Conservation (phyloP, 345 rosid species). For the Atalantia buxifolia region DNA sequence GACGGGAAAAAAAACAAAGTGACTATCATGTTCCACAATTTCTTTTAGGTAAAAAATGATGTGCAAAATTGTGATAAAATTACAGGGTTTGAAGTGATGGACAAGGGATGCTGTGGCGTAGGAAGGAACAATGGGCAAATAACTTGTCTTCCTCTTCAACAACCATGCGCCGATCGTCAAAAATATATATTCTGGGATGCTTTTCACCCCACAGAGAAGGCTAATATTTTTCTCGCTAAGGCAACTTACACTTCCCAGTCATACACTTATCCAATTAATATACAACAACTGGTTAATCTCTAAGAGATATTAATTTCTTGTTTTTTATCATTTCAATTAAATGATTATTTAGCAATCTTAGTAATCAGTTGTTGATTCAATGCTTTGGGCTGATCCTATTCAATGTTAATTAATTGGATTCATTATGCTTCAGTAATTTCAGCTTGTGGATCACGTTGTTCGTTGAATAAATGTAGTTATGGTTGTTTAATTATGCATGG, state of each 20-base stretch:
- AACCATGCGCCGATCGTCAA: slow-evolving; percentile 52
- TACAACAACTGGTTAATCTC: slow-evolving; percentile 60
- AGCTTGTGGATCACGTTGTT: background rate
- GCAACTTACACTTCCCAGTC: slow-evolving; percentile 43
- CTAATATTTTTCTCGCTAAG: slow-evolving; percentile 58
- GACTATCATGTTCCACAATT: too few species aligned
- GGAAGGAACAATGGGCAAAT: slow-evolving; percentile 91
- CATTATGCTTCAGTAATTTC: background rate
- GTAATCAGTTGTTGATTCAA: background rate
- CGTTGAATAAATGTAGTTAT: background rate
- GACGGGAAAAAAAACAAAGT: too few species aligned
- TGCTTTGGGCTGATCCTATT: background rate
- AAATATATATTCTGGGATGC: slow-evolving; percentile 94
- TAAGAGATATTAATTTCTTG: slow-evolving; percentile 1
- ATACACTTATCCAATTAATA: slow-evolving; percentile 66
- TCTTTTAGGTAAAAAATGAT: background rate
- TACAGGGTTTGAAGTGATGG: slow-evolving; percentile 75
- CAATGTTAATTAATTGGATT: background rate
- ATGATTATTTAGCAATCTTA: too few species aligned
- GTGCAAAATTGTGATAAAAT: background rate
- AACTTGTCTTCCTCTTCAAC: slow-evolving; percentile 84
- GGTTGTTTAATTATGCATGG: too few species aligned
- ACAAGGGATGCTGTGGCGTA: slow-evolving; percentile 93
- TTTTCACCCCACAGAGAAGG: slow-evolving; percentile 81
- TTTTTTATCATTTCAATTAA: background rate